Evolutionary conservation across 2,329 filamentous ascomycete genomes (phyloP).

Genomic region (Pleurostoma richardsiae): DNA sequence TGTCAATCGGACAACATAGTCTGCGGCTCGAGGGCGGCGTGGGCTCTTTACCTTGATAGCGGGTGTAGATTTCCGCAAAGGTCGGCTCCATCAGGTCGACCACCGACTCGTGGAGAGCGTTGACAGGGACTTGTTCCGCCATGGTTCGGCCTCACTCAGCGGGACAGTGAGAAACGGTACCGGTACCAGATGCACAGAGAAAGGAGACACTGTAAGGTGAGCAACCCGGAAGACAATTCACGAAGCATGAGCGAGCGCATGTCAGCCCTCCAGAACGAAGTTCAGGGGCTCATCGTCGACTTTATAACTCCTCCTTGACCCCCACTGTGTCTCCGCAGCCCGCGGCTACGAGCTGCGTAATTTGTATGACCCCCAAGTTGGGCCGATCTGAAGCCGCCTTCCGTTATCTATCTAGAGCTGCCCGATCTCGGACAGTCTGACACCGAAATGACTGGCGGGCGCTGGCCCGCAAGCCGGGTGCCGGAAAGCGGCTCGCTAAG

Average conservation of each 20-base stretch:
- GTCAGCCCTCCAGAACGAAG: neutral
- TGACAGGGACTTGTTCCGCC: constrained; percentile 14
- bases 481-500: too few species aligned
- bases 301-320: too few species aligned
- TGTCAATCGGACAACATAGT: neutral
- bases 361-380: too few species aligned
- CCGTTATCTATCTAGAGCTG: too few species aligned
- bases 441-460: too few species aligned
- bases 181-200: neutral
- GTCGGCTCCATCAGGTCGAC: constrained; percentile 27
- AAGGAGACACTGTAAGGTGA: neutral
- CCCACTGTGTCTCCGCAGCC: too few species aligned
- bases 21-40: too few species aligned
- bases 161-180: neutral
- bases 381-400: too few species aligned
- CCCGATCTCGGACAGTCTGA: too few species aligned
- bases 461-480: too few species aligned
- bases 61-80: constrained; percentile 31
- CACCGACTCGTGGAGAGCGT: constrained; percentile 29
- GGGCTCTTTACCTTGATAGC: constrained; percentile 18
- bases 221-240: neutral
- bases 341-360: too few species aligned
- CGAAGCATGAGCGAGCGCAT: neutral
- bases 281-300: too few species aligned
- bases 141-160: neutral